Base-by-base conservation (phyloP, 371 early-diverging fungal species). In the Apophysomyces sp. region DNA sequence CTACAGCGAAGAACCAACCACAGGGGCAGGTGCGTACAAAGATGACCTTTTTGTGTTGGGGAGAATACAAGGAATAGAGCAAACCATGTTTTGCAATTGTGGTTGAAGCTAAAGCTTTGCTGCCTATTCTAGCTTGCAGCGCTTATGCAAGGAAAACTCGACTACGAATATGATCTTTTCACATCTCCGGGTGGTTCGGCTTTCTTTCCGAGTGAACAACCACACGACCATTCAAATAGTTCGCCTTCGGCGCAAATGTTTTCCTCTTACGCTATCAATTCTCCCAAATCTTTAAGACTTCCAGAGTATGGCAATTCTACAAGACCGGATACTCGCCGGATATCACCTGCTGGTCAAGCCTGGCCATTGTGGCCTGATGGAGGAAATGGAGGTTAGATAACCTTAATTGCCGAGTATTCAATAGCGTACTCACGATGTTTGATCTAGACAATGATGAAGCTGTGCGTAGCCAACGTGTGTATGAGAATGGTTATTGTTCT, bases 61-160 rank as follows among this genome's bases (percentile, higher is more conserved):
- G 21, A n/a, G n/a, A n/a, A n/a, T n/a, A n/a, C n/a, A n/a, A n/a
- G n/a, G n/a, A n/a, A n/a, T n/a, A n/a, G n/a, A n/a, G n/a, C n/a
- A n/a, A n/a, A n/a, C n/a, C n/a, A n/a, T n/a, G n/a, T n/a, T n/a
- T n/a, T n/a, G n/a, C n/a, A n/a, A n/a, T n/a, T n/a, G n/a, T n/a
- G 49, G 8, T 8, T 11, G 24, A 21, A 11, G 9, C n/a, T 7
- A 3, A 32, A 4, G 6, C 32, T 52, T 32, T 49, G 15, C 32
- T 51, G 30, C n/a, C 21, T 41, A 51, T 39, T 62, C 9, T 57
- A 62, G 78, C 60, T 78, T 37, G 78, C 78, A 53, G 78, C 78
- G 15, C 69, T 78, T 37, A 67, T 78, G 27, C 76, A 75, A 52
- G 78, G 73, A 13, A 74, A 78, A 54, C 24, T 73, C 26, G 78